phyloP scores from a whole-genome alignment of 768 basidiomycete genomes.

The Termitomyces sp. region DNA sequence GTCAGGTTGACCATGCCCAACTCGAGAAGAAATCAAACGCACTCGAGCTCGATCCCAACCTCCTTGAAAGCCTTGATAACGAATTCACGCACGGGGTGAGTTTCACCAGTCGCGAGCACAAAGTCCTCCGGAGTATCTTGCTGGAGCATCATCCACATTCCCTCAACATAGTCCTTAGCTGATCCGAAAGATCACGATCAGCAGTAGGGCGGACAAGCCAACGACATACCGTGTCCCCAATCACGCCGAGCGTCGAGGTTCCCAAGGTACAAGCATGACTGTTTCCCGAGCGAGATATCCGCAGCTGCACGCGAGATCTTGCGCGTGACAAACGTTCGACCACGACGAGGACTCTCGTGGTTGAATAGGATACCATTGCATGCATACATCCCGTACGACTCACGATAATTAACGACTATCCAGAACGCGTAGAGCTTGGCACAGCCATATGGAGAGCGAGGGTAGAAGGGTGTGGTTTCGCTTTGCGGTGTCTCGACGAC shows the following conservation, averaged over 20 bases:
- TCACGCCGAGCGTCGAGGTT: conserved; percentile 94
- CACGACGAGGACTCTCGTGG: conserved; percentile 93
- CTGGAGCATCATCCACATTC: conserved; percentile 98
- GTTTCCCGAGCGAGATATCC: conserved; percentile 87
- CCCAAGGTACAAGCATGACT: conserved; percentile 86
- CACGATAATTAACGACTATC: conserved; percentile 90
- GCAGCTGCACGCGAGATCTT: conserved; percentile 93
- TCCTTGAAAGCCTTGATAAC: conserved; percentile 81
- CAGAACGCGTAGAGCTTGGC: conserved; percentile 92
- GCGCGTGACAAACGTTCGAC: conserved; percentile 92
- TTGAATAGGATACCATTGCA: conserved; percentile 98
- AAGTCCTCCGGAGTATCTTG: conserved; percentile 81
- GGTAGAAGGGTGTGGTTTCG: conserved; percentile 97
- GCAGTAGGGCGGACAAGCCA: not conserved
- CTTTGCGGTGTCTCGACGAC: conserved; percentile 93
- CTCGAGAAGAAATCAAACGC: conserved; percentile 15
- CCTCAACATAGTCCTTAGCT: conserved; percentile 92
- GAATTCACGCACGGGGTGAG: conserved; percentile 89
- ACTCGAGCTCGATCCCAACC: conserved; percentile 66
- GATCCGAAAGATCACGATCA: conserved; percentile 6
- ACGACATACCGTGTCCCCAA: conserved; percentile 86
- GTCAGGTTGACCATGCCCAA: not conserved
- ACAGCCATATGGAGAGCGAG: conserved; percentile 94
- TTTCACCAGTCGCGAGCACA: conserved; percentile 94
- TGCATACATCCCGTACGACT: conserved; percentile 95